Percentiles rank a stretch among this genome's conserved stretches.
phyloP scores from a whole-genome alignment of 1,284 basidiomycete genomes.

The Ceratobasidium papillatum region DNA sequence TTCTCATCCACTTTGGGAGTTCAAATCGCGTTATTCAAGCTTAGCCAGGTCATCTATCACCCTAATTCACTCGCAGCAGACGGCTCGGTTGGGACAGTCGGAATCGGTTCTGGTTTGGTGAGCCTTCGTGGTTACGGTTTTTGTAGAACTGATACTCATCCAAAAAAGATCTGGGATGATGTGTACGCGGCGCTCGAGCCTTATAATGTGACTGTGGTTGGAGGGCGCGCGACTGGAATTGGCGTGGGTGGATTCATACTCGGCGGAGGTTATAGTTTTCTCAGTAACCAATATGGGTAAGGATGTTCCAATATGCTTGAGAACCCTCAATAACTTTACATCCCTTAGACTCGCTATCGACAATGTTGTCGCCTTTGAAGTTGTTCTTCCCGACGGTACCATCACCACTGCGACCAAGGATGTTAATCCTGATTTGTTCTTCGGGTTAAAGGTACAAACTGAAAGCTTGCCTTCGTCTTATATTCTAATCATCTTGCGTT shows the following conservation, averaged over 20 bases:
- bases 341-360: slow-evolving; percentile 54
- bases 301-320: background rate
- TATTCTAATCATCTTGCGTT: background rate
- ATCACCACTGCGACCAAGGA: slow-evolving; percentile 54
- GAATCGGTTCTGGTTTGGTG: slow-evolving; percentile 60
- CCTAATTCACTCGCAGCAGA: slow-evolving; percentile 26
- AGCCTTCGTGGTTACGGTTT: slow-evolving; percentile 44
- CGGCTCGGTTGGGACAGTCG: slow-evolving; percentile 53
- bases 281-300: slow-evolving; percentile 12
- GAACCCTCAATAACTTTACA: too few species aligned
- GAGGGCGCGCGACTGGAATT: slow-evolving; percentile 61
- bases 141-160: slow-evolving; percentile 20
- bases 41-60: slow-evolving; percentile 59
- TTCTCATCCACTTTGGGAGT: slow-evolving; percentile 66
- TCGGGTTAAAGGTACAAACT: slow-evolving; percentile 55
- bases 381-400: slow-evolving; percentile 60
- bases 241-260: slow-evolving; percentile 65
- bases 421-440: slow-evolving; percentile 58
- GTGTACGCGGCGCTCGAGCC: slow-evolving; percentile 62
- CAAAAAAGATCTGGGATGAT: slow-evolving; percentile 59
- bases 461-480: slow-evolving; percentile 45
- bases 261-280: slow-evolving; percentile 59
- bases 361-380: slow-evolving; percentile 58
- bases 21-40: slow-evolving; percentile 63
- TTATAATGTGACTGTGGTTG: slow-evolving; percentile 60